These are phyloP conservation scores for Backusella mclennaniae DNA, from an alignment of 192 early-diverging fungal genomes.

Conservation along the genomic window DNA sequence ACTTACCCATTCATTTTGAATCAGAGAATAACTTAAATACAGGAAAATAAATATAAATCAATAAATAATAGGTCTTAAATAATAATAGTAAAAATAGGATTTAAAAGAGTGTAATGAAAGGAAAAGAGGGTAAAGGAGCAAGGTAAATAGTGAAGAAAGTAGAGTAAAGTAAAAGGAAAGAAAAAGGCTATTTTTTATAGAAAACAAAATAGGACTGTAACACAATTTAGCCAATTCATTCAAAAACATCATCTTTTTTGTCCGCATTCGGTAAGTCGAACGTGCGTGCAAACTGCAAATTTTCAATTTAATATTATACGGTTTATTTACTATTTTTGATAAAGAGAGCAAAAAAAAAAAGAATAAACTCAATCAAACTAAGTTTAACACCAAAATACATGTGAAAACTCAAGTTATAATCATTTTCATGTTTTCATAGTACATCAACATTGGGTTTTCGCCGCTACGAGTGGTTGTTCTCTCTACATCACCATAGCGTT, in stretches of 20 bases:
- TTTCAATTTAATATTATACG: background rate
- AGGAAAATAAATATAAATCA: background rate
- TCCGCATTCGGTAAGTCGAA: constrained; percentile 11
- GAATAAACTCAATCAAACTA: background rate
- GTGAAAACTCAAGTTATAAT: constrained; percentile 42
- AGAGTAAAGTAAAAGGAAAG: background rate
- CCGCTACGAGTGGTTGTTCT: constrained; percentile 77
- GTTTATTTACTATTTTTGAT: background rate
- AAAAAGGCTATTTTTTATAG: background rate
- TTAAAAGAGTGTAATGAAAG: constrained; percentile 5
- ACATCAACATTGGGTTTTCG: constrained; percentile 94
- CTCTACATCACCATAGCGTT: constrained; percentile 72
- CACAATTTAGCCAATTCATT: constrained; percentile 4
- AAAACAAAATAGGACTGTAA: background rate
- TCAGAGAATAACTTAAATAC: background rate
- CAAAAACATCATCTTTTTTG: constrained; percentile 15
- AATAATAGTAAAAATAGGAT: background rate
- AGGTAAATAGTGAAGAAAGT: background rate
- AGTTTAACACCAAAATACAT: background rate
- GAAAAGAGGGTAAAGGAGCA: background rate
- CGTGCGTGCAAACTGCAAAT: background rate
- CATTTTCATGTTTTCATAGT: constrained; percentile 89
- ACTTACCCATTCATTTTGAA: constrained; percentile 9
- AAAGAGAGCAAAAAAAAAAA: background rate
- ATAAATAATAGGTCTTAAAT: background rate